Percentiles rank a stretch among this genome's conserved stretches.
These are phyloP conservation scores for Celoporthe dispersa DNA, from an alignment of 2,329 filamentous ascomycete genomes.

Conservation along the genomic window DNA sequence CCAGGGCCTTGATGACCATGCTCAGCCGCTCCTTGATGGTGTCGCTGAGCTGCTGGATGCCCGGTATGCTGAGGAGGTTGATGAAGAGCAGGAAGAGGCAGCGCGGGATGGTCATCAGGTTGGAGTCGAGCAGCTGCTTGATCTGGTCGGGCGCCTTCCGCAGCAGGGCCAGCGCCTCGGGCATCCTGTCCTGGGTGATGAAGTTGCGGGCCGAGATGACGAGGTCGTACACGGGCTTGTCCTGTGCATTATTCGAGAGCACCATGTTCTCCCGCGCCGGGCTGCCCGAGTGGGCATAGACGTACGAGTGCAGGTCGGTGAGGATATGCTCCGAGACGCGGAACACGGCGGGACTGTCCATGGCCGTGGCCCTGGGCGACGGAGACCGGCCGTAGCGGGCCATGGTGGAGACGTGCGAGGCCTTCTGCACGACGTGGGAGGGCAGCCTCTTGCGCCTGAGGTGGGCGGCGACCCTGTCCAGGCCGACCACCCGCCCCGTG, in stretches of 20 bases:
- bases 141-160: conserved; percentile 19
- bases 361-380: conserved; percentile 16
- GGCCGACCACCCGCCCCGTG: conserved; percentile 26
- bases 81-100: conserved; percentile 26
- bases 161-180: conserved; percentile 25
- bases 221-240: conserved; percentile 17
- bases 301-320: conserved; percentile 25
- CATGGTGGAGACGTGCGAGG: conserved; percentile 11
- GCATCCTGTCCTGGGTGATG: conserved; percentile 18
- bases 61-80: conserved; percentile 20
- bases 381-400: conserved; percentile 14
- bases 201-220: conserved; percentile 23
- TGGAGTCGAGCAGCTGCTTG: conserved; percentile 18
- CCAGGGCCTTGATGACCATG: conserved; percentile 20
- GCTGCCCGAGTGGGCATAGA: conserved; percentile 16
- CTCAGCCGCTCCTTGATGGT: conserved; percentile 18
- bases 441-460: conserved; percentile 27
- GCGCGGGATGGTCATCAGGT: conserved; percentile 21
- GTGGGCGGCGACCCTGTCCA: conserved; percentile 28
- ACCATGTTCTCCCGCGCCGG: conserved; percentile 13
- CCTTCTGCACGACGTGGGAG: conserved; percentile 14
- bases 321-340: conserved; percentile 27
- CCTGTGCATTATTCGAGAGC: background rate
- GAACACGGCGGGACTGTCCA: conserved; percentile 23
- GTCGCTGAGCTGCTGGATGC: conserved; percentile 12